These are phyloP conservation scores for Chrysanthemum seticuspe DNA, from an alignment of 129 eudicot genomes.

Conservation along the genomic window DNA sequence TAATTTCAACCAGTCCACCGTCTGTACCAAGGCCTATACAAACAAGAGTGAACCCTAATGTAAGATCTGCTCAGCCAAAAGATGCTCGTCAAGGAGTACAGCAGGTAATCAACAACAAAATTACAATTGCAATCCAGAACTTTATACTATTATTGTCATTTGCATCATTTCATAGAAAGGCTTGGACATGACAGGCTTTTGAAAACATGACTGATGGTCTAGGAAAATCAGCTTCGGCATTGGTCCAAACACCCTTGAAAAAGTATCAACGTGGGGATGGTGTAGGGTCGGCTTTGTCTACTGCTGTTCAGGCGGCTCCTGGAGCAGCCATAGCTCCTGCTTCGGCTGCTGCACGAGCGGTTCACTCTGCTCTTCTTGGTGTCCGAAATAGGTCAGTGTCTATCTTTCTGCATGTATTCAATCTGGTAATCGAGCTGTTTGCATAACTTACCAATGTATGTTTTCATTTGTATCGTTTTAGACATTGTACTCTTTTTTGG, in stretches of 20 bases:
- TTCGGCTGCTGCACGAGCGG: constrained; percentile 87
- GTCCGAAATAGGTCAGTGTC: constrained; percentile 74
- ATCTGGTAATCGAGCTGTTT: not conserved
- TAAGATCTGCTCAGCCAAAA: constrained; percentile 68
- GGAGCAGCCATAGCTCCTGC: constrained; percentile 97
- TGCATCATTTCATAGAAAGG: not conserved
- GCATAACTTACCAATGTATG: not conserved
- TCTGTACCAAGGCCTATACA: constrained; percentile 46
- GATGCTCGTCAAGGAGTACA: constrained; percentile 88
- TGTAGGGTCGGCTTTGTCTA: constrained; percentile 73
- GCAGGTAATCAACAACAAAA: constrained; percentile 48
- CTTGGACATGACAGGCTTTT: constrained; percentile 57
- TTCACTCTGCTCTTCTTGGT: constrained; percentile 88
- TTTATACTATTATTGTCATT: not conserved
- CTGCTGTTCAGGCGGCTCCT: constrained; percentile 87
- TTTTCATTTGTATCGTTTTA: not conserved
- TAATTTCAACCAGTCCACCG: constrained; percentile 68
- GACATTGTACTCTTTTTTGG: too few species aligned
- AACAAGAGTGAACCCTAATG: constrained; percentile 43
- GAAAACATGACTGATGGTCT: constrained; percentile 83
- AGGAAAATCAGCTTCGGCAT: constrained; percentile 76
- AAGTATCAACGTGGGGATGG: constrained; percentile 80
- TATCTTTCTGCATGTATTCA: constrained; percentile 1
- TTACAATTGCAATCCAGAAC: not conserved
- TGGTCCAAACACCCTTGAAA: constrained; percentile 75